Percentiles rank a stretch among this genome's conserved stretches.
Conservation (phyloP, 1,139 yeast genomes). For the Zygosaccharomyces sapae region DNA sequence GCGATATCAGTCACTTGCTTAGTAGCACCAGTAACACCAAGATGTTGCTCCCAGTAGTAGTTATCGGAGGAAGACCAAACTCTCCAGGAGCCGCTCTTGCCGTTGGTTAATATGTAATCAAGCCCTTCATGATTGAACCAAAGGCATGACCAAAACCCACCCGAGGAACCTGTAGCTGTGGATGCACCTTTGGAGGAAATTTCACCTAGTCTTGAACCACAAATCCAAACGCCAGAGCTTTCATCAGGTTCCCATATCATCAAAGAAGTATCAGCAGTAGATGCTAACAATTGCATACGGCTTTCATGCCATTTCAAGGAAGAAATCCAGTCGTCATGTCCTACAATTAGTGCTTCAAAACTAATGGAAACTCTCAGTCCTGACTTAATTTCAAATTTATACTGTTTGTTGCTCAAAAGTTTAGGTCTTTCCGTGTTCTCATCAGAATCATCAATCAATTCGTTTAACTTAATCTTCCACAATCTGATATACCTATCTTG, state of each 20-base stretch:
- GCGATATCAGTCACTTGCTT: slow-evolving; percentile 71
- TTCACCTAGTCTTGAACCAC: slow-evolving; percentile 79
- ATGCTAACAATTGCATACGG: slow-evolving; percentile 62
- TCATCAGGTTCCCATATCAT: slow-evolving; percentile 95
- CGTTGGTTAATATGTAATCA: slow-evolving; percentile 67
- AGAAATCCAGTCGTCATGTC: slow-evolving; percentile 98
- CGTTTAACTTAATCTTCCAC: slow-evolving; percentile 69
- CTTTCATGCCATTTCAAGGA: slow-evolving; percentile 76
- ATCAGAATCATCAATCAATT: slow-evolving; percentile 52
- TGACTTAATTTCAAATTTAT: slow-evolving; percentile 45
- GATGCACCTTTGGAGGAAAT: slow-evolving; percentile 94
- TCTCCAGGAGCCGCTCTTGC: slow-evolving; percentile 91
- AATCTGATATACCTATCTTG: slow-evolving; percentile 86
- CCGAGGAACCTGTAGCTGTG: slow-evolving; percentile 96
- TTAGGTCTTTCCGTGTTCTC: slow-evolving; percentile 52
- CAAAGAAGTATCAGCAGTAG: slow-evolving; percentile 89
- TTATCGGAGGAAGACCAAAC: slow-evolving; percentile 52
- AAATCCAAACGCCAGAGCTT: slow-evolving; percentile 87
- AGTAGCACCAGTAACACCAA: slow-evolving; percentile 74
- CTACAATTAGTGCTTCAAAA: slow-evolving; percentile 92
- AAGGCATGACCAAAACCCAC: slow-evolving; percentile 90
- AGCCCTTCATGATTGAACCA: slow-evolving; percentile 56
- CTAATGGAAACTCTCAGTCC: slow-evolving; percentile 48
- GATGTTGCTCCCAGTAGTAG: slow-evolving; percentile 47
- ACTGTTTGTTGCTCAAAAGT: slow-evolving; percentile 60